phyloP scores from a whole-genome alignment of 202 grass and related monocot species.

The Zizania palustris region DNA sequence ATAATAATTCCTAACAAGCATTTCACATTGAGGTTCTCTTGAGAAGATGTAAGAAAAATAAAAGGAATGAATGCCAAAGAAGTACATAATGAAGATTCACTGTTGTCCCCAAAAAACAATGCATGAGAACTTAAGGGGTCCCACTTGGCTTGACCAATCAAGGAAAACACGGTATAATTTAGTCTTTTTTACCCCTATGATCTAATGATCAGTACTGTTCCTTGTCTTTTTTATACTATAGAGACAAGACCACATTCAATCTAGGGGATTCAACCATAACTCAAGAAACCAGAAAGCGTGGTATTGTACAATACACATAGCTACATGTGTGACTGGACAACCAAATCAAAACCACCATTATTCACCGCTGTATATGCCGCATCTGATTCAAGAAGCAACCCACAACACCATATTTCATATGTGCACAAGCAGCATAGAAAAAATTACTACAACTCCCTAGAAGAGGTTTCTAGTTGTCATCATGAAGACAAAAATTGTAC shows the following conservation, averaged over 20 bases:
- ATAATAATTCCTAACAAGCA: no score
- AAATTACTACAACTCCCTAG: neutral
- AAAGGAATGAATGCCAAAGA: neutral
- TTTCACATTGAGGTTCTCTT: neutral
- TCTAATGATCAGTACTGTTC: no score
- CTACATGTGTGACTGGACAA: neutral
- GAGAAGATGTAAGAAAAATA: neutral
- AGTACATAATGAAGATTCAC: conserved; percentile 22
- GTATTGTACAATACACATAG: neutral
- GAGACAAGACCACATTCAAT: neutral
- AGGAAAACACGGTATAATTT: neutral
- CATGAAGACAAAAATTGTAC: neutral
- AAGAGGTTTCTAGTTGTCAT: neutral
- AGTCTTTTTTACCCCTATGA: no score
- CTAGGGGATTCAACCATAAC: neutral
- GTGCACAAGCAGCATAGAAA: neutral
- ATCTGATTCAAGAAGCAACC: neutral
- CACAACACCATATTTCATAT: neutral
- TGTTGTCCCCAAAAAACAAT: neutral
- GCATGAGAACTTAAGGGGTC: neutral
- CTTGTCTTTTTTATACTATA: neutral
- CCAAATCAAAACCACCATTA: neutral
- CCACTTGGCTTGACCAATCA: neutral
- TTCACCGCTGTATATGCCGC: neutral
- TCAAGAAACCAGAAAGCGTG: neutral